Evolutionary conservation across 169 alveolate genomes (phyloP).

Genomic region (Babesia bovis): DNA sequence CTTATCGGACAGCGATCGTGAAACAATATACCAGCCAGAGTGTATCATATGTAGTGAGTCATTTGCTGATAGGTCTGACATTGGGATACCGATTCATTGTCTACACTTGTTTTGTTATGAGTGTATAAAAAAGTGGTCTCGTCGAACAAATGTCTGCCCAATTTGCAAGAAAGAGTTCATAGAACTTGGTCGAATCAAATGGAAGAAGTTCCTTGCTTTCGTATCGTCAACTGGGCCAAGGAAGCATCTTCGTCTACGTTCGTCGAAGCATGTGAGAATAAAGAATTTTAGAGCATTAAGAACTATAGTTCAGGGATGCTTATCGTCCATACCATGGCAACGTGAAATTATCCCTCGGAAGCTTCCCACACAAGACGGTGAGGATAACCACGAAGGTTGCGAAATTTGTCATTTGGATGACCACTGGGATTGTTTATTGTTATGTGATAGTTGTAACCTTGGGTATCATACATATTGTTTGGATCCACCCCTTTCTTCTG

Average conservation of each 20-base stretch:
- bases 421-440: constrained; percentile 75
- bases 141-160: constrained; percentile 69
- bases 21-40: constrained; percentile 40
- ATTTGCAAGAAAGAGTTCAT: constrained; percentile 70
- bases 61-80: constrained; percentile 9
- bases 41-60: constrained; percentile 65
- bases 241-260: not conserved
- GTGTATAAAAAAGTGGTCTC: constrained; percentile 69
- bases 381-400: constrained; percentile 69
- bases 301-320: not conserved
- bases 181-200: constrained; percentile 31
- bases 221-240: not conserved
- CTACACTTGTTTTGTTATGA: constrained; percentile 69
- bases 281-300: constrained; percentile 8
- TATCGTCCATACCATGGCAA: constrained; percentile 26
- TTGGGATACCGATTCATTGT: constrained; percentile 64
- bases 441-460: constrained; percentile 83
- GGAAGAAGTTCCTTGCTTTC: constrained; percentile 25
- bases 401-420: constrained; percentile 73
- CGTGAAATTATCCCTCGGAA: constrained; percentile 21
- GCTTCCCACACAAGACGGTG: constrained; percentile 29
- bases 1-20: not conserved
- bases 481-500: constrained; percentile 71
- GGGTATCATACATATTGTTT: constrained; percentile 80
- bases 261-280: not conserved